Conservation (phyloP, 1,284 basidiomycete genomes). For the Fomes fomentarius region DNA sequence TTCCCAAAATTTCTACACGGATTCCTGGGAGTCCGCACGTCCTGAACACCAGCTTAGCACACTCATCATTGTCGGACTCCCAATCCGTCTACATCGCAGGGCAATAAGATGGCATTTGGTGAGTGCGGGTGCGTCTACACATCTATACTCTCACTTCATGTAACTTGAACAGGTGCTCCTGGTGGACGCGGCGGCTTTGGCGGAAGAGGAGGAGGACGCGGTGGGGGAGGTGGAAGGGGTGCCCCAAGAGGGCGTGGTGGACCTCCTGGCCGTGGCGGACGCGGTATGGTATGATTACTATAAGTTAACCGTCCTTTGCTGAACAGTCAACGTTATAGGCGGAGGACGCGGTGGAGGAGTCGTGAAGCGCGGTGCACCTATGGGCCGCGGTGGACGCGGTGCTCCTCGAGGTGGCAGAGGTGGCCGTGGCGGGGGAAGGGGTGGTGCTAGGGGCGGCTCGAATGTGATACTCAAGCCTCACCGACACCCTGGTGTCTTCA, state of each 20-base stretch:
- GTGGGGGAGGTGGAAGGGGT: conserved; percentile 31
- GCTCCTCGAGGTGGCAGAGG: conserved; percentile 50
- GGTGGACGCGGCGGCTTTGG: conserved; percentile 42
- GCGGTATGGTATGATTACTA: no score
- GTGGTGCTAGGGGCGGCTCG: conserved; percentile 79
- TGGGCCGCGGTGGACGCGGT: conserved; percentile 43
- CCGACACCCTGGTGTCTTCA: conserved; percentile 92
- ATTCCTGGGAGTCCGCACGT: no score
- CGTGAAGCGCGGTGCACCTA: conserved; percentile 37
- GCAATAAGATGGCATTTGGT: conserved; percentile 37
- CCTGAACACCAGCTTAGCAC: conserved; percentile 3
- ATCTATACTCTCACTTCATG: background rate
- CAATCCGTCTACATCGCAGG: background rate
- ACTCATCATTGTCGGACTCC: conserved; percentile 9
- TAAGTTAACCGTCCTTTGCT: background rate
- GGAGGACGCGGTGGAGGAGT: conserved; percentile 40
- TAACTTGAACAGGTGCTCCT: conserved; percentile 33
- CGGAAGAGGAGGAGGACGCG: conserved; percentile 34
- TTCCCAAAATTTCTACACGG: conserved; percentile 21
- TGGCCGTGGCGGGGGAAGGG: conserved; percentile 57
- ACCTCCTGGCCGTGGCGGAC: conserved; percentile 33
- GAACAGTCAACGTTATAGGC: conserved; percentile 32
- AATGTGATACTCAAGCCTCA: conserved; percentile 95
- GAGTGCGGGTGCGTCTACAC: conserved; percentile 1
- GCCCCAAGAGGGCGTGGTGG: conserved; percentile 28